Evolutionary conservation across 2,329 filamentous ascomycete species (phyloP).

Genomic region (Parastagonospora avenae): DNA sequence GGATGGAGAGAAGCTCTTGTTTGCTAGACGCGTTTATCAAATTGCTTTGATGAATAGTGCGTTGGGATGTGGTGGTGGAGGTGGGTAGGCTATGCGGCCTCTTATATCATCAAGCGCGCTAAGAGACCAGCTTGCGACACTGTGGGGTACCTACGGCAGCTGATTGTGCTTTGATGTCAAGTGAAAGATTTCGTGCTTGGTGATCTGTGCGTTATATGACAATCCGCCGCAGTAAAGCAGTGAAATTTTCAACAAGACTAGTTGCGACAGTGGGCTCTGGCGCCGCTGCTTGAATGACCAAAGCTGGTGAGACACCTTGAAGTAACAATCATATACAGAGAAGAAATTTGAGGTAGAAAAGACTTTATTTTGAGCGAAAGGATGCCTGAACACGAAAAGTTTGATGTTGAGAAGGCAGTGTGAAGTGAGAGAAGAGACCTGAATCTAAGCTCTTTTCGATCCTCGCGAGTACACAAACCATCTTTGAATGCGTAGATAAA

Average conservation of each 20-base stretch:
- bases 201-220: neutral
- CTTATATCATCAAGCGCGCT: neutral
- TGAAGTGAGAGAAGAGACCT: conserved; percentile 1
- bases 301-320: too few relatives aligned
- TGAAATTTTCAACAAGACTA: neutral
- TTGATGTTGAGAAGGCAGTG: neutral
- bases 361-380: neutral
- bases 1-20: neutral
- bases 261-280: neutral
- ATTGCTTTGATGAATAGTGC: neutral
- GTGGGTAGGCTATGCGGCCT: neutral
- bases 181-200: neutral
- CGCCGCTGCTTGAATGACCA: neutral
- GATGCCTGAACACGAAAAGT: neutral
- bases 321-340: neutral
- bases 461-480: neutral
- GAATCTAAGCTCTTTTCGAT: neutral
- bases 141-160: neutral
- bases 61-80: neutral
- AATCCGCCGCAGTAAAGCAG: neutral
- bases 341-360: too few relatives aligned
- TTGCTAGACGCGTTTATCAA: neutral
- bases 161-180: neutral
- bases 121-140: neutral
- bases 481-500: too few relatives aligned